Percentiles rank a stretch among this genome's conserved stretches.
These are phyloP conservation scores for Backusella westeae DNA, from an alignment of 192 early-diverging fungal genomes.

Conservation along the genomic window DNA sequence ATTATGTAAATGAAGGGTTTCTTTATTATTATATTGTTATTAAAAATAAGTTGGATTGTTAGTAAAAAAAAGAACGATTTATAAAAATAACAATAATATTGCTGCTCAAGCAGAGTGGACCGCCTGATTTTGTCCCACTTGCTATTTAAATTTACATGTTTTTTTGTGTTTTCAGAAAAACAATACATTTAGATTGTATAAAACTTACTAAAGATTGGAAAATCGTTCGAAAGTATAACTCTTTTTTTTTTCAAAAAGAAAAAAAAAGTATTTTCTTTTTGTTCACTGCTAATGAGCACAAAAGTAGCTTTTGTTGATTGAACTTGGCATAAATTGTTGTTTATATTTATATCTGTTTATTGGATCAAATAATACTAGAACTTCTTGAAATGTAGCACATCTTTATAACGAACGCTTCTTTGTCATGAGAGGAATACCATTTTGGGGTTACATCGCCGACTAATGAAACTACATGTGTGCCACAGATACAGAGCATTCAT, in stretches of 20 bases:
- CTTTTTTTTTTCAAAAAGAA: neutral
- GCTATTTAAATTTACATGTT: neutral
- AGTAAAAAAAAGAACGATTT: slow-evolving; percentile 3
- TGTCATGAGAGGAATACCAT: slow-evolving; percentile 7
- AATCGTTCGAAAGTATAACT: neutral
- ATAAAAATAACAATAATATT: slow-evolving; percentile 8
- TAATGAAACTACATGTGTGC: neutral
- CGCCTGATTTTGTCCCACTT: slow-evolving; percentile 4
- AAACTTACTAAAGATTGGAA: neutral
- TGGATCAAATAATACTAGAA: neutral
- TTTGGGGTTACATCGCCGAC: neutral
- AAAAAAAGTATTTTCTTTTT: neutral
- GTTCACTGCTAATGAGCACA: neutral
- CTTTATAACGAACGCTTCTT: neutral
- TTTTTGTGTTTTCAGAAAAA: neutral
- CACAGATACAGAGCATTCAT: neutral
- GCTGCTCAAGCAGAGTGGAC: neutral
- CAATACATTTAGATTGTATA: neutral
- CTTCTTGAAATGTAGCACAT: slow-evolving; percentile 2
- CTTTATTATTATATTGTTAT: neutral
- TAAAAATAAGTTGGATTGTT: neutral
- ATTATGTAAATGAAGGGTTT: neutral
- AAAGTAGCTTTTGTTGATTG: neutral
- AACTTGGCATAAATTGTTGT: neutral
- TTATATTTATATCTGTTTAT: neutral